Evolutionary conservation across 2,329 filamentous ascomycete species (phyloP).

Genomic region (Penicillium sp.): DNA sequence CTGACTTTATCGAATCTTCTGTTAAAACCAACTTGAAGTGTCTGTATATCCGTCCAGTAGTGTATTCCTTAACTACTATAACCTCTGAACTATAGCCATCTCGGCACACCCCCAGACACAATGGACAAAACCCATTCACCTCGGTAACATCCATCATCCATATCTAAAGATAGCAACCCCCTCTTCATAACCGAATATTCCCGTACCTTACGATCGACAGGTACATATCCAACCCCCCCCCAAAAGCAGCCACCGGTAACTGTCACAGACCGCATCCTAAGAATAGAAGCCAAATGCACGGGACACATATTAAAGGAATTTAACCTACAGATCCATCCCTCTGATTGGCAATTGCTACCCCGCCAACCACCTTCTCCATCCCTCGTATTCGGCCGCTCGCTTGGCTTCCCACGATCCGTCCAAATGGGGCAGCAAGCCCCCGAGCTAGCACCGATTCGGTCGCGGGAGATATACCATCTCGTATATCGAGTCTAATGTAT

Average conservation of each 20-base stretch:
- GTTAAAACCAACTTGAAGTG: conserved; percentile 7
- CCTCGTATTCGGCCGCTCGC: conserved; percentile 14
- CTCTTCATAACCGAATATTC: neutral
- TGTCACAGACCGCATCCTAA: neutral
- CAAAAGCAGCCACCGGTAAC: neutral
- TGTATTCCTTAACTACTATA: neutral
- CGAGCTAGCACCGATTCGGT: neutral
- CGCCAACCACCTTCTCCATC: neutral
- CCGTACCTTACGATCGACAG: conserved; percentile 6
- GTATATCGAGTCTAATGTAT: neutral
- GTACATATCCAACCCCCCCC: neutral
- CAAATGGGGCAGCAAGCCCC: neutral
- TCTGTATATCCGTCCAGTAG: neutral
- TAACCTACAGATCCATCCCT: conserved; percentile 2
- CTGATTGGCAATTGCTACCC: conserved; percentile 1
- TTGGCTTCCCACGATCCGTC: neutral
- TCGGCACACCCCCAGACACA: neutral
- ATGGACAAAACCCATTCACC: neutral
- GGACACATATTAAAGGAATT: neutral
- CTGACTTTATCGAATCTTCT: conserved; percentile 6
- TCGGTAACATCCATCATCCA: too few relatives aligned
- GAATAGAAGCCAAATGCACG: conserved; percentile 5
- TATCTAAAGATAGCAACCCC: conserved; percentile 10
- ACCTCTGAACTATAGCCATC: neutral
- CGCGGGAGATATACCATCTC: neutral